phyloP scores from a whole-genome alignment of 805 yeast species.

The Wickerhamomyces tratensis region DNA sequence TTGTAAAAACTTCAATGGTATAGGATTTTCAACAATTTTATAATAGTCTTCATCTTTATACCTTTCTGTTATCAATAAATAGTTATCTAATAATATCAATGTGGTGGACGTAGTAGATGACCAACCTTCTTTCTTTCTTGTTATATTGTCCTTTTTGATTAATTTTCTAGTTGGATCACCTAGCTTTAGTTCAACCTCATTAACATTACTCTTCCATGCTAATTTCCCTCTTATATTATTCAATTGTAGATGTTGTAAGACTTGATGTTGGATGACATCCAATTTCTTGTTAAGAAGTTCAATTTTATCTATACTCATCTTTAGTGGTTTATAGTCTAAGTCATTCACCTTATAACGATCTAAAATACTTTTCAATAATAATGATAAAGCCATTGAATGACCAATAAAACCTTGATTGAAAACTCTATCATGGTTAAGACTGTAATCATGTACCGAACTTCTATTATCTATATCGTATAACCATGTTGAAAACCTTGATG shows the following conservation, averaged over 20 bases:
- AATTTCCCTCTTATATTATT: slow-evolving; percentile 42
- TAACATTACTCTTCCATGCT: slow-evolving; percentile 37
- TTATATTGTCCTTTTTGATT: slow-evolving; percentile 46
- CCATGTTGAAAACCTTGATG: slow-evolving; percentile 48
- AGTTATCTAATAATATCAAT: slow-evolving; percentile 62
- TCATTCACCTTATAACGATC: slow-evolving; percentile 37
- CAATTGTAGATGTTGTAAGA: slow-evolving; percentile 48
- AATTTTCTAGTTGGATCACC: slow-evolving; percentile 46
- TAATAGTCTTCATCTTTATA: slow-evolving; percentile 25
- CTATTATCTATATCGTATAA: slow-evolving; percentile 39
- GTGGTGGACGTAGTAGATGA: slow-evolving; percentile 41
- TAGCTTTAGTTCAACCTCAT: slow-evolving; percentile 40
- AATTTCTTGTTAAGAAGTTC: slow-evolving; percentile 47
- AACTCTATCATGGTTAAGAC: slow-evolving; percentile 42
- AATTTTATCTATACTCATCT: slow-evolving; percentile 44
- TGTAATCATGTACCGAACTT: slow-evolving; percentile 25
- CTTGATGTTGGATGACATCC: slow-evolving; percentile 50
- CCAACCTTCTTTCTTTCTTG: slow-evolving; percentile 55
- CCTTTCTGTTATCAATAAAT: slow-evolving; percentile 52
- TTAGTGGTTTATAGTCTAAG: slow-evolving; percentile 41
- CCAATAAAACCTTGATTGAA: slow-evolving; percentile 49
- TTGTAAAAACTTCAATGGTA: slow-evolving; percentile 49
- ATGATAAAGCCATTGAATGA: slow-evolving; percentile 46
- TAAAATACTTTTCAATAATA: slow-evolving; percentile 51
- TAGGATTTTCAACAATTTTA: slow-evolving; percentile 46